Evolutionary conservation across 345 rosid genomes (phyloP).

Genomic region (Rhizophora mangle): DNA sequence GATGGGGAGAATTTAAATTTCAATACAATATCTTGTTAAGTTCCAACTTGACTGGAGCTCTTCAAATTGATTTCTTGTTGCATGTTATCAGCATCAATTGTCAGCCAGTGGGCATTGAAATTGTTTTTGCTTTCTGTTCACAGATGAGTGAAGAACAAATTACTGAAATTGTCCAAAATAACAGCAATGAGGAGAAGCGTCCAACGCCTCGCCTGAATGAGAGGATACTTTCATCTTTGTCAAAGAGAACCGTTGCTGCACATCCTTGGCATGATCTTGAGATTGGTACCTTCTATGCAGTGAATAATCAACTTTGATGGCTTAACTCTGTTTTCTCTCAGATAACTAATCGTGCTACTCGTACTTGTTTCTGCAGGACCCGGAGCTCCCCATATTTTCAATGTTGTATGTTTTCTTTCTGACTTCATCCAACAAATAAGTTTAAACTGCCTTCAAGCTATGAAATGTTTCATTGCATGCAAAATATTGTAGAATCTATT

Average conservation of each 20-base stretch:
- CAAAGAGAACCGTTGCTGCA: slow-evolving; percentile 94
- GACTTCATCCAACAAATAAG: neutral
- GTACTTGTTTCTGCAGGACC: slow-evolving; percentile 57
- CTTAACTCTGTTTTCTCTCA: slow-evolving; percentile 2
- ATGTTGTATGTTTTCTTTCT: slow-evolving; percentile 28
- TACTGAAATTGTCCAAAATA: neutral
- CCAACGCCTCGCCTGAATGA: slow-evolving; percentile 67
- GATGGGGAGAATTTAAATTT: neutral
- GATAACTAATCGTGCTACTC: slow-evolving; percentile 19
- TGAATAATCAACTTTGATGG: slow-evolving; percentile 1
- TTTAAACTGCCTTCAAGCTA: neutral
- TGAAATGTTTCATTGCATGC: no score
- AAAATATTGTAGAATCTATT: neutral
- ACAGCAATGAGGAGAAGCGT: neutral
- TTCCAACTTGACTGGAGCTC: neutral
- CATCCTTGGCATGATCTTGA: slow-evolving; percentile 99
- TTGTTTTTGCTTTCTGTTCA: slow-evolving; percentile 1
- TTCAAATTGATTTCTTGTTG: neutral
- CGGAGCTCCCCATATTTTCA: slow-evolving; percentile 65
- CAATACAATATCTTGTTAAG: neutral
- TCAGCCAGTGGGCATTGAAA: neutral
- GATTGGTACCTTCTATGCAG: slow-evolving; percentile 47
- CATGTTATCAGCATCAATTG: neutral
- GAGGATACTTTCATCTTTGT: slow-evolving; percentile 92
- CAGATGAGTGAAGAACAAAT: slow-evolving; percentile 20